Evolutionary conservation across 306 rosid species (phyloP), one percentile per base, ranked within the genome.

Genomic region (Hylodesmum podocarpum): DNA sequence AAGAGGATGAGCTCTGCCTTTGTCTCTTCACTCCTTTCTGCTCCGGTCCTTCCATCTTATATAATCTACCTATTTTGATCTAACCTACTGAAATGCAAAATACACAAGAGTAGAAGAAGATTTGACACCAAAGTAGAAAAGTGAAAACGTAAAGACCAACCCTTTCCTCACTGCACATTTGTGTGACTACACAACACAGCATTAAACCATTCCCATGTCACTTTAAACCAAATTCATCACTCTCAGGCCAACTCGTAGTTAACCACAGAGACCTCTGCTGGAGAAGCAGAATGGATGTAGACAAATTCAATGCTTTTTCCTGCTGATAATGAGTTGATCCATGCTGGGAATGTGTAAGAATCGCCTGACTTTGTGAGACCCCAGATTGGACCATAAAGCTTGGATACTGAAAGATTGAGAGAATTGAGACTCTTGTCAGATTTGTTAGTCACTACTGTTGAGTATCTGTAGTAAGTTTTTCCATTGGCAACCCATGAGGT

Each of bases 1-100:
- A 89, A 88, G 97, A 92, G 99, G 99, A 95, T 88, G 99, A 95
- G 97, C 99, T 88, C 97, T 73, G 71, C 33, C 79, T 88, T 73
- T 79, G 93, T 91, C 99, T 88, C 99, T 84, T 95, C 99, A 66
- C 99, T 84, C 97, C 97, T 87, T 92, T 95, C 97, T 75, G 72
- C 87, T 82, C 86, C 97, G 83, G 73, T 82, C 72, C 83, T 84
- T 81, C 83, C 71, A 85, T 81, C 93, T 88, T 90, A 84, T 85
- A 87, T 83, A 49, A 28, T 75, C 87, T 72, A 72, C 59, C 80
- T 82, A 87, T 68, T 82, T 80, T 83, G 43, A 53, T 75, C 89
- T 82, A 85, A 73, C 78, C 76, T 86, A 85, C 62, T 47, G 83
- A 80, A 76, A 84, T 63, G 71, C 86, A 82, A 92, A 84, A 78